These are phyloP conservation scores for Micractinium conductrix DNA, from an alignment of 139 green algal genomes.

Conservation along the genomic window DNA sequence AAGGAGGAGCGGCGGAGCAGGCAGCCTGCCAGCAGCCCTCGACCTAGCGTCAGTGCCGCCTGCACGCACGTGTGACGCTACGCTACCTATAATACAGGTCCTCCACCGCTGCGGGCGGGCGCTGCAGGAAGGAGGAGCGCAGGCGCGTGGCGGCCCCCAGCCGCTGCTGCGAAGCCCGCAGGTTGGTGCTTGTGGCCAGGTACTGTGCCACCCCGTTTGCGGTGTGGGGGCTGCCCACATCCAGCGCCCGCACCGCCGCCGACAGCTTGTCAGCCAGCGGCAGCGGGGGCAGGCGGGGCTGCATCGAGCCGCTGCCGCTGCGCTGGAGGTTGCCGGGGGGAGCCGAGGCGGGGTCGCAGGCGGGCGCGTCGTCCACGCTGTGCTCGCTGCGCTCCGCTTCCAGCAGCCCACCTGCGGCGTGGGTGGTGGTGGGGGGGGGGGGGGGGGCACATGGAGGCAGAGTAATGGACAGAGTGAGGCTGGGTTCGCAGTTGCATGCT, in stretches of 20 bases:
- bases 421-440: no score
- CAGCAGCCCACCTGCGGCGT: neutral
- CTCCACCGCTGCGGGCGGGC: slow-evolving; percentile 6
- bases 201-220: slow-evolving; percentile 38
- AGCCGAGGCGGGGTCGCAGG: neutral
- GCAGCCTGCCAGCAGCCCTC: no score
- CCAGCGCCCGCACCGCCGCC: slow-evolving; percentile 11
- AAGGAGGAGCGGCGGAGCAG: no score
- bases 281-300: neutral
- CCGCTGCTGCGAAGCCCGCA: slow-evolving; percentile 32
- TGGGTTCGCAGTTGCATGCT: no score
- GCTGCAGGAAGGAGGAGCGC: slow-evolving; percentile 42
- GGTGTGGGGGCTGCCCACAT: slow-evolving; percentile 26
- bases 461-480: no score
- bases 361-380: neutral
- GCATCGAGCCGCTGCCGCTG: neutral
- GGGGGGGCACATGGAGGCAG: no score
- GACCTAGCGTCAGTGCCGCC: no score
- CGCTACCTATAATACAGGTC: slow-evolving; percentile 13
- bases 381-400: neutral
- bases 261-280: slow-evolving; percentile 18
- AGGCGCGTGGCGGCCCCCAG: neutral
- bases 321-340: neutral
- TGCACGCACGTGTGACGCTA: no score
- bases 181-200: slow-evolving; percentile 16